phyloP scores from a whole-genome alignment of 176 grass and related monocot genomes.

The Musa beccarii region DNA sequence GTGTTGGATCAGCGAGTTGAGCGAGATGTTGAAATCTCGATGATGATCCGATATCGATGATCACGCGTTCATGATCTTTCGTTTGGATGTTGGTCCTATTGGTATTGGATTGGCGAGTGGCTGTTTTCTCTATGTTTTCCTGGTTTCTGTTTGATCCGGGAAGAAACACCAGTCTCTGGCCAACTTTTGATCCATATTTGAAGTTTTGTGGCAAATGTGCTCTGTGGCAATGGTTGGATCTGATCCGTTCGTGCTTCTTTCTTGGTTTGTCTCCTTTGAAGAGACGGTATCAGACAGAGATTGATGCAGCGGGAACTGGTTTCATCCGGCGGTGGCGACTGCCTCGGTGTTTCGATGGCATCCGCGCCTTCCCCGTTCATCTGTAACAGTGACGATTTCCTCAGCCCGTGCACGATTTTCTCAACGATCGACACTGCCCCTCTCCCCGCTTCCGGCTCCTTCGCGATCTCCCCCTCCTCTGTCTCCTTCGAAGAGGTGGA shows the following conservation, averaged over 20 bases:
- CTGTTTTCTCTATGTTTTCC: too few relatives aligned
- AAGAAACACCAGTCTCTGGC: too few relatives aligned
- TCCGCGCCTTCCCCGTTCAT: conserved; percentile 36
- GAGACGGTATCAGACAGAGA: conserved; percentile 10
- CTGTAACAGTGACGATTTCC: conserved; percentile 34
- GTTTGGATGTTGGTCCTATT: neutral
- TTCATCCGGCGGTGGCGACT: conserved; percentile 39
- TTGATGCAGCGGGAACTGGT: conserved; percentile 61
- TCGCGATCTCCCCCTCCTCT: conserved; percentile 64
- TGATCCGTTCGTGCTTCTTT: neutral
- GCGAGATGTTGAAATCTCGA: neutral
- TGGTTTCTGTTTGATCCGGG: too few relatives aligned
- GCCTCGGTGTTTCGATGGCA: conserved; percentile 44
- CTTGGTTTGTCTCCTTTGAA: conserved; percentile 13
- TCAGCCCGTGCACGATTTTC: conserved; percentile 53
- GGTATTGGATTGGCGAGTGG: neutral
- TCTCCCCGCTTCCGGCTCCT: conserved; percentile 34
- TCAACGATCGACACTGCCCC: conserved; percentile 42
- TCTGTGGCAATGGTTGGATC: neutral
- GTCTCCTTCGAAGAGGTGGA: conserved; percentile 33
- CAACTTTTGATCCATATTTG: neutral
- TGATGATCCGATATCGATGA: neutral
- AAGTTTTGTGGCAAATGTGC: neutral
- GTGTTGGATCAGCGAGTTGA: neutral
- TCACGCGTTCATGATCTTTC: neutral